Percentiles rank a stretch among this genome's conserved stretches.
These are phyloP conservation scores for Lactarius deliciosus DNA, from an alignment of 768 basidiomycete species.

Conservation along the genomic window DNA sequence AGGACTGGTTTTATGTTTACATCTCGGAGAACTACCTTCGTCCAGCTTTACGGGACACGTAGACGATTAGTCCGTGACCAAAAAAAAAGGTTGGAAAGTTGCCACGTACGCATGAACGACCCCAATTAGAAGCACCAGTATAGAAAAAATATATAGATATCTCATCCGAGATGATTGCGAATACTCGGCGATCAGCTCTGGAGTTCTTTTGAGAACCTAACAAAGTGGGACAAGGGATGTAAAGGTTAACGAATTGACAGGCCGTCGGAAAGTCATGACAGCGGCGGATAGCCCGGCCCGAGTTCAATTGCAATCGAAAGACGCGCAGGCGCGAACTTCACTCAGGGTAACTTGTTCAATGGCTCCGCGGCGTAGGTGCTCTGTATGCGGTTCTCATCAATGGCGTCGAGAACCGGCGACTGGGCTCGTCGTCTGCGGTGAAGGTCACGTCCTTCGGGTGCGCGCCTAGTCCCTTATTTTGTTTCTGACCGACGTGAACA, in stretches of 20 bases:
- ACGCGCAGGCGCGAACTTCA: not conserved
- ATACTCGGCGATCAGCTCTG: not conserved
- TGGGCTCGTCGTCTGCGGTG: conserved; percentile 82
- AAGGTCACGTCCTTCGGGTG: conserved; percentile 90
- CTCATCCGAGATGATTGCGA: conserved; percentile 44
- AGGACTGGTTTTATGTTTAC: not conserved
- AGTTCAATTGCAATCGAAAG: no score
- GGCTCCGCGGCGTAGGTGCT: conserved; percentile 66
- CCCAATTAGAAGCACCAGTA: conserved; percentile 54
- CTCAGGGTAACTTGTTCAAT: conserved; percentile 36
- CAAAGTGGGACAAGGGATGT: not conserved
- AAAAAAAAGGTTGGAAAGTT: not conserved
- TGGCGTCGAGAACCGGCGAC: conserved; percentile 87
- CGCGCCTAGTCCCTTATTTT: not conserved
- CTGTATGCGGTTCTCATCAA: conserved; percentile 76
- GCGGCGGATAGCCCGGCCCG: conserved; percentile 12
- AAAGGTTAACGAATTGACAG: not conserved
- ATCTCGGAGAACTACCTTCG: conserved; percentile 52
- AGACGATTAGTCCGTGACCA: conserved; percentile 2
- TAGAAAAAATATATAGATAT: conserved; percentile 44
- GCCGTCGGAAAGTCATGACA: not conserved
- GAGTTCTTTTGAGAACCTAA: conserved; percentile 15
- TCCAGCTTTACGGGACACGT: conserved; percentile 51
- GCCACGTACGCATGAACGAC: conserved; percentile 58
- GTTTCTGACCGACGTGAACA: not conserved